Evolutionary conservation across 2,329 filamentous ascomycete species (phyloP), one percentile per base, ranked within the genome.

Genomic region (Hypoxylon sp.): DNA sequence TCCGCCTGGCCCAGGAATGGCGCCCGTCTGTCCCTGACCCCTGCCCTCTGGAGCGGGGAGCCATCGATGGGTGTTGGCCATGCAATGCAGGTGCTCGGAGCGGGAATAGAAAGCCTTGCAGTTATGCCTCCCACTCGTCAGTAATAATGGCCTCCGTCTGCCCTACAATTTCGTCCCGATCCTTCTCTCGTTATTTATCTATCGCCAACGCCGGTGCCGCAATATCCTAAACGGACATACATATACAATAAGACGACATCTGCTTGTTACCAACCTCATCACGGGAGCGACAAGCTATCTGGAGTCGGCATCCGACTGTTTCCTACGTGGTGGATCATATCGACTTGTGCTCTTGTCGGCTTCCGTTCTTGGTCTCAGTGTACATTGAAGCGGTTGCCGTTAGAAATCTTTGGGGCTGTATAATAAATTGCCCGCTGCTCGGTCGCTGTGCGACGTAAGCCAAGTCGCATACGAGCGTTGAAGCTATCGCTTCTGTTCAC

Each of bases 1-100:
- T 66, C 70, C 64, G 58, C 52, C 57, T 61, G 64, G 48, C 57
- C 68, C 64, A 61, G 69, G 69, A 72, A 73, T 74, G 73, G 69
- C 74, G 75, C 72, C 74, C 72, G 67, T 64, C 68, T 67, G 65
- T 64, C 56, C 55, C 45, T 64, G 48, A 54, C 52, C 70, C 67
- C 69, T 63, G 70, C 45, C 30, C 52, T 48, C 42, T 66, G 54
- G 67, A 65, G 69, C 65, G 71, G 71, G 72, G 68, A 65, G 69
- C 48, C 49, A 61, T 69, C 50, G 69, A 67, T 58, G 67, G 68
- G 65, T 67, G 65, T 70, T 71, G 67, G 69, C 60, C 61, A 62
- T 64, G 62, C 54, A 59, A 70, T 72, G 67, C 68, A 68, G 55
- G 69, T 62, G 60, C 65, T 57, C 61, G 63, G 45, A 66, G 59